Evolutionary conservation across 345 rosid genomes (phyloP).

Genomic region (Pistacia atlantica): DNA sequence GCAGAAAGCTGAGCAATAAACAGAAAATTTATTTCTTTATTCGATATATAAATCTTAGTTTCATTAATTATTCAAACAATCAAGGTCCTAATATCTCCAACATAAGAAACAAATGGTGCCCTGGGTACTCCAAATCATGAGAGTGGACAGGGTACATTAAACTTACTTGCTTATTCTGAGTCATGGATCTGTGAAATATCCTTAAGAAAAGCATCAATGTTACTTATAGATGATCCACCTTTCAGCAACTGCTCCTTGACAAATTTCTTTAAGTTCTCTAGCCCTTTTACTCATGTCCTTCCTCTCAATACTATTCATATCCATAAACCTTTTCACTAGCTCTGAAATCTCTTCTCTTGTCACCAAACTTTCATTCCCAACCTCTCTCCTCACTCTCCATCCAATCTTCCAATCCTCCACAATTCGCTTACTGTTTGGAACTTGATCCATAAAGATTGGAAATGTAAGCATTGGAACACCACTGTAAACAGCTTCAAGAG

Average conservation of each 20-base stretch:
- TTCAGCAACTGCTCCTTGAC: slow-evolving; percentile 16
- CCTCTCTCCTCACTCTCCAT: slow-evolving; percentile 20
- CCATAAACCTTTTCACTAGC: slow-evolving; percentile 27
- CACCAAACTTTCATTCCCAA: slow-evolving; percentile 15
- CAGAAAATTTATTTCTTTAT: too few species aligned
- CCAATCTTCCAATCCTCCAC: slow-evolving; percentile 48
- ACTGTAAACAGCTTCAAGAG: slow-evolving; percentile 30
- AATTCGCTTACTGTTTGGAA: slow-evolving; percentile 32
- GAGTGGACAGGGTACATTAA: too few species aligned
- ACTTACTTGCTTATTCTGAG: too few species aligned
- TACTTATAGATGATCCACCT: slow-evolving; percentile 32
- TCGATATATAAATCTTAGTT: too few species aligned
- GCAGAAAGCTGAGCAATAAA: too few species aligned
- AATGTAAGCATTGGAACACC: slow-evolving; percentile 47
- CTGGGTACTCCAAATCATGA: too few species aligned
- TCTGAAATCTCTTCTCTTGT: slow-evolving; percentile 27
- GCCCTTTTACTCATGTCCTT: slow-evolving; percentile 29
- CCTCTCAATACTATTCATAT: slow-evolving; percentile 20
- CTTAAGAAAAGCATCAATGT: slow-evolving; percentile 13
- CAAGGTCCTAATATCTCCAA: too few species aligned
- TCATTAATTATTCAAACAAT: too few species aligned
- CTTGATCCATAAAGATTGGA: slow-evolving; percentile 37
- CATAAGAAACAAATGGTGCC: too few species aligned
- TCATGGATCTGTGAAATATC: not conserved
- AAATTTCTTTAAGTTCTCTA: slow-evolving; percentile 11